Conservation (phyloP, 495 filamentous ascomycete species). For the Aspergillus indologenus region DNA sequence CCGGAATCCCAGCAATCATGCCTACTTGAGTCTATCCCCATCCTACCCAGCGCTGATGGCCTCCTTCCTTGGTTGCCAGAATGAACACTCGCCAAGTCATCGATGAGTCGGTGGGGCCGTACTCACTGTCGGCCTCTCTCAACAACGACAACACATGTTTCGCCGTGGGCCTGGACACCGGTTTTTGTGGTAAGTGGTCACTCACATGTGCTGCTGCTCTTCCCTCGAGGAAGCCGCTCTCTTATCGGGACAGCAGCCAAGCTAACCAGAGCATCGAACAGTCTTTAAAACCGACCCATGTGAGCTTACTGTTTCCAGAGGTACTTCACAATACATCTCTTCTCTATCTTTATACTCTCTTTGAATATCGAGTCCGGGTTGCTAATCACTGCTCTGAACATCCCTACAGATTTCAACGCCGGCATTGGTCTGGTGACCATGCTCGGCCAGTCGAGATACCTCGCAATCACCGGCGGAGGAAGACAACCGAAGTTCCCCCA, state of each 20-base stretch:
- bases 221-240: neutral
- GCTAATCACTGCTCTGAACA: conserved; percentile 3
- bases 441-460: conserved; percentile 82
- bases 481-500: conserved; percentile 79
- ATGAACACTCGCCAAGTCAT: conserved; percentile 94
- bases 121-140: conserved; percentile 80
- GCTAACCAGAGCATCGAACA: conserved; percentile 29
- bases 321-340: conserved; percentile 33
- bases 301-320: conserved; percentile 65
- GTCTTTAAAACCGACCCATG: conserved; percentile 79
- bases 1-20: neutral
- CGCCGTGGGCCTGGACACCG: conserved; percentile 80
- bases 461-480: conserved; percentile 89
- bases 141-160: conserved; percentile 87
- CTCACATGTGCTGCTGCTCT: neutral
- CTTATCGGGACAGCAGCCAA: conserved; percentile 8
- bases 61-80: conserved; percentile 8
- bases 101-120: conserved; percentile 68
- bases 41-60: neutral
- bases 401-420: conserved; percentile 70
- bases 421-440: conserved; percentile 82
- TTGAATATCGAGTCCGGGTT: neutral
- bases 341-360: neutral
- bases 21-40: neutral
- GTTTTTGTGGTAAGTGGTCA: conserved; percentile 75